Evolutionary conservation across 345 rosid genomes (phyloP), one percentile per base, ranked within the genome.

Genomic region (Salix dunnii): DNA sequence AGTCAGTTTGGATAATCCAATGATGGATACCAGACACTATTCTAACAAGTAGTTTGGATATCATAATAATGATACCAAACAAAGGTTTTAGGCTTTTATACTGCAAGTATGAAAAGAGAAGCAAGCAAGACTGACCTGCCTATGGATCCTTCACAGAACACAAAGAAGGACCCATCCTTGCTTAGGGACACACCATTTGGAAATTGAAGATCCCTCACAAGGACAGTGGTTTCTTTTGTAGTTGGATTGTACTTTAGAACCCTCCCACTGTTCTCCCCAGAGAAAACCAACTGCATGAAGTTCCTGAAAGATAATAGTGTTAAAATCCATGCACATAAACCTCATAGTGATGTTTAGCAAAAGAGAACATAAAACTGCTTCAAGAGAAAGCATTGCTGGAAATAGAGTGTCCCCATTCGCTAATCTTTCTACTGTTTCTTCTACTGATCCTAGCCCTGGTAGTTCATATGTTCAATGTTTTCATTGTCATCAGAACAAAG

Each of bases 151-250:
- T 93, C 97, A 69, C 91, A 88, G 76, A 89, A 90, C 11, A 93
- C 80, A 67, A 95, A 87, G 86, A 88, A 95, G 60, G 92, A 87
- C 68, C 90, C 90, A 69, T 96, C 99, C 84, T 91, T 96, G 90
- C 96, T 91, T 68, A 96, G 72, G 74, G 99, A 82, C 23, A 93
- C 75, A 40, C 99, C 99, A 71, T 95, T 95, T 1, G 99, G 98
- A 80, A 95, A 95, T 77, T 82, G 94, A 76, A 91, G 72, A 84
- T 91, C 85, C 70, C 88, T 81, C 78, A 82, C 68, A 43, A 95
- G 89, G 68, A 95, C 93, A 67, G 85, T 88, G 64, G 97, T 86
- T 81, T 90, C 86, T 77, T 90, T 89, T 18, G 97, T 85, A 58
- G 62, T 67, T 33, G 90, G 92, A 76, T 90, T 86, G 79, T 93